phyloP scores from a whole-genome alignment of 345 rosid species.

The Euphorbia peplus region DNA sequence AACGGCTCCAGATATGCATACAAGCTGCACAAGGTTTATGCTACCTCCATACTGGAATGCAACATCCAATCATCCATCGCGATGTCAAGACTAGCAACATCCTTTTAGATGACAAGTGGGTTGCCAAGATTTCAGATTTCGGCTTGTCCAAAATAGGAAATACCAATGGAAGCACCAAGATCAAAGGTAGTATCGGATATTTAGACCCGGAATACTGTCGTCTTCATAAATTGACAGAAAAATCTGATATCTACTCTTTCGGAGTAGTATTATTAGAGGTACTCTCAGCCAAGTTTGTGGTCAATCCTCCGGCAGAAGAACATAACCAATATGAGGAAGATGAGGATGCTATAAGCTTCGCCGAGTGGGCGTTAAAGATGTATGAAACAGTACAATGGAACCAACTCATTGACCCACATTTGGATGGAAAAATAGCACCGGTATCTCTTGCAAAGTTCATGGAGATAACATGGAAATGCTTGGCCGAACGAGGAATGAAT shows the following conservation, averaged over 20 bases:
- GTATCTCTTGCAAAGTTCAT: constrained; percentile 12
- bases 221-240: not conserved
- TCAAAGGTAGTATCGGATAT: constrained; percentile 16
- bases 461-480: constrained; percentile 15
- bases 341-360: constrained; percentile 6
- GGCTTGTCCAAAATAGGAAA: constrained; percentile 14
- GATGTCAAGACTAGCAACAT: constrained; percentile 21
- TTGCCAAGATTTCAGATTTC: constrained; percentile 20
- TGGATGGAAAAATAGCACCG: constrained; percentile 2
- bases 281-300: constrained; percentile 7
- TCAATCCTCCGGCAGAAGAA: not conserved
- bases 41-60: constrained; percentile 17
- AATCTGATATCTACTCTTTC: constrained; percentile 17
- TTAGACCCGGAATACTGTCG: constrained; percentile 21
- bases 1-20: constrained; percentile 14
- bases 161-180: not conserved
- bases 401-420: constrained; percentile 14
- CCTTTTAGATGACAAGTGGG: constrained; percentile 14
- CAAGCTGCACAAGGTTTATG: constrained; percentile 17
- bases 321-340: not conserved
- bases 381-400: not conserved
- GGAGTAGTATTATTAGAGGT: constrained; percentile 15
- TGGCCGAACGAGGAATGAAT: constrained; percentile 19
- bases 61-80: constrained; percentile 16
- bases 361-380: constrained; percentile 12